Evolutionary conservation across 768 basidiomycete species (phyloP), one percentile per base, ranked within the genome.

Genomic region (Sarcodon aspratus): DNA sequence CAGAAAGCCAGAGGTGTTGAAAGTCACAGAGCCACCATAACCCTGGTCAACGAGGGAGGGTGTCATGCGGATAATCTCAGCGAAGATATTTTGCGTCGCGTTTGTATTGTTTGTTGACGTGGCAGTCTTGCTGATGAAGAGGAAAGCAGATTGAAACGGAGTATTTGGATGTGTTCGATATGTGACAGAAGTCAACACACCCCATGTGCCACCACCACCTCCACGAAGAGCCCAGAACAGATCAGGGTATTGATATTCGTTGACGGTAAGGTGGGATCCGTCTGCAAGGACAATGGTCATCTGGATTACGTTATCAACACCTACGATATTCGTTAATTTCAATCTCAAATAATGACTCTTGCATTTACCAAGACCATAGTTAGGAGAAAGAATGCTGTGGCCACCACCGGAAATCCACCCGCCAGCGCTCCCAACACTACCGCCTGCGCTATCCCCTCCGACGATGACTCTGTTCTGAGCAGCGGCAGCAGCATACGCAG

Each of bases 341-440:
- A 7, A 18, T n/a, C 3, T 27, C 21, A 32, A 7, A 17, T 34
- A 15, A 38, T 32, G 50, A 9, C 12, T 9, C 15, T 37, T 10
- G 9, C 5, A 37, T 27, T 31, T 53, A 71, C 71, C 70, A n/a
- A 75, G 63, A 12, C 74, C 75, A 51, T 66, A 65, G 7, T 49
- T 57, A 1, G 73, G 64, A 6, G 69, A 60, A 8, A 73, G 50
- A 6, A 59, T 53, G 36, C 69, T 69, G 49, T 77, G 74, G 1
- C 75, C 73, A 6, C 71, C 73, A 11, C 75, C 76, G 31, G 65
- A 57, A 3, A 71, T 47, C 71, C 73, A 78, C n/a, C 74, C 76
- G 32, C 73, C 74, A 10, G 68, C 66, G 17, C 73, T 66, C 35
- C 73, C 76, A 4, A 77, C 64, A 6, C 72, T 67, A 17, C 66